These are phyloP conservation scores for Erysimum cheiranthoides DNA, from an alignment of 345 rosid genomes.

Conservation along the genomic window DNA sequence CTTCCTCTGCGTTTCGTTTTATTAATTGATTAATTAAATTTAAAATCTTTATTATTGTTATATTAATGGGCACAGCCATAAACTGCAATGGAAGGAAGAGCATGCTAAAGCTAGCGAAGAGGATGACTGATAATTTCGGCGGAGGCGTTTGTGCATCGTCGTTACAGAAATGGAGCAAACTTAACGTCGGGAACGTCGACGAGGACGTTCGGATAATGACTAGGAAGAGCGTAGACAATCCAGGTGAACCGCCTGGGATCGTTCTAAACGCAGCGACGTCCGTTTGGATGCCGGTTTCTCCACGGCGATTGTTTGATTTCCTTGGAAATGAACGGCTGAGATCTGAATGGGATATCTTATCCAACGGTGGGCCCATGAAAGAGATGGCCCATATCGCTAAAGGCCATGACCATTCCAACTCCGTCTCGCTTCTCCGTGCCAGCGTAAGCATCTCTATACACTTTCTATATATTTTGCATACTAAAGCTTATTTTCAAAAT, in stretches of 20 bases:
- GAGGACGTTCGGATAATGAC: constrained; percentile 94
- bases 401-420: constrained; percentile 94
- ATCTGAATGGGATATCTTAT: constrained; percentile 97
- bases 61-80: constrained; percentile 24
- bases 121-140: constrained; percentile 96
- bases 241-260: constrained; percentile 96
- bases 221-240: constrained; percentile 78
- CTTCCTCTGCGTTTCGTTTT: background rate
- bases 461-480: background rate
- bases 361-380: constrained; percentile 96
- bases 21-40: background rate
- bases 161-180: constrained; percentile 86
- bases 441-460: constrained; percentile 51
- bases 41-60: background rate
- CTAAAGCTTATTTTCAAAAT: background rate
- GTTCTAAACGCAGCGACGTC: constrained; percentile 92
- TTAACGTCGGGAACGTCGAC: constrained; percentile 68
- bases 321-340: constrained; percentile 82
- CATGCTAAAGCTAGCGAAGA: constrained; percentile 90
- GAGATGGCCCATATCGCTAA: constrained; percentile 97
- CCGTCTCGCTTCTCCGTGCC: constrained; percentile 93
- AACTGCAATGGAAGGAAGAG: constrained; percentile 75
- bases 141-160: constrained; percentile 94
- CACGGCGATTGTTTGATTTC: constrained; percentile 77
- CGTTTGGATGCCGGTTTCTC: constrained; percentile 85